Conservation (phyloP, 495 filamentous ascomycete genomes). For the Xylaria acuta region DNA sequence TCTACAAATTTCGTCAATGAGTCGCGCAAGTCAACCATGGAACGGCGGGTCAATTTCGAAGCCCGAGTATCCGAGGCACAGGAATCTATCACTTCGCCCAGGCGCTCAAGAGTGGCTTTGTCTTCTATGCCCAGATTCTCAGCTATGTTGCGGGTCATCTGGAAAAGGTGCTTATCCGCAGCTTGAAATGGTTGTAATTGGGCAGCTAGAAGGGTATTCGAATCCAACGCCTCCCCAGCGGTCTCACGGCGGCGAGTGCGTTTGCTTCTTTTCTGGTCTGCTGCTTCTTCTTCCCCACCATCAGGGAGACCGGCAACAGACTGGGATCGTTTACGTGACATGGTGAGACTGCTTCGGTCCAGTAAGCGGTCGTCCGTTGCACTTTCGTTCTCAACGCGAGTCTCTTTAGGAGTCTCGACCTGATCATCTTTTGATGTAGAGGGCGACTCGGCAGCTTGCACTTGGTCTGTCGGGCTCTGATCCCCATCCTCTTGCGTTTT, state of each 20-base stretch:
- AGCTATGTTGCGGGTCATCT: slow-evolving; percentile 68
- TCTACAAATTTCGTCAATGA: slow-evolving; percentile 51
- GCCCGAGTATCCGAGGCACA: slow-evolving; percentile 54
- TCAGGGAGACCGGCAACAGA: slow-evolving; percentile 66
- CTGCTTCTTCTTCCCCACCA: slow-evolving; percentile 60
- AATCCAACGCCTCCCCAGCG: slow-evolving; percentile 72
- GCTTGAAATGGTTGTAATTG: slow-evolving; percentile 70
- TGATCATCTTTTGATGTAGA: slow-evolving; percentile 35
- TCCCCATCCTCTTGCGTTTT: slow-evolving; percentile 30
- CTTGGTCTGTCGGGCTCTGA: not conserved
- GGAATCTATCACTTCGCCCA: slow-evolving; percentile 60
- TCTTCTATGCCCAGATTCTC: slow-evolving; percentile 68
- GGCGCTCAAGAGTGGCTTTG: slow-evolving; percentile 54
- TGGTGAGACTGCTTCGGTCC: slow-evolving; percentile 40
- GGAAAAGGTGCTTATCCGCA: slow-evolving; percentile 79
- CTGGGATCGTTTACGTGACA: slow-evolving; percentile 67
- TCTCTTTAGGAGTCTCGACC: slow-evolving; percentile 34
- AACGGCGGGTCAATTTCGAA: slow-evolving; percentile 45
- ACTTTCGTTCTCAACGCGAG: slow-evolving; percentile 26
- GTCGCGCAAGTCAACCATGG: slow-evolving; percentile 50
- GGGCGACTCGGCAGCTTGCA: slow-evolving; percentile 18
- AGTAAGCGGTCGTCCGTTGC: slow-evolving; percentile 36
- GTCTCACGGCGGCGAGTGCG: slow-evolving; percentile 81
- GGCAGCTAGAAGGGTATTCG: slow-evolving; percentile 72
- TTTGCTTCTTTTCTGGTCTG: slow-evolving; percentile 77